These are phyloP conservation scores for Aspergillus fischeri DNA, from an alignment of 2,329 filamentous ascomycete species.

Conservation along the genomic window DNA sequence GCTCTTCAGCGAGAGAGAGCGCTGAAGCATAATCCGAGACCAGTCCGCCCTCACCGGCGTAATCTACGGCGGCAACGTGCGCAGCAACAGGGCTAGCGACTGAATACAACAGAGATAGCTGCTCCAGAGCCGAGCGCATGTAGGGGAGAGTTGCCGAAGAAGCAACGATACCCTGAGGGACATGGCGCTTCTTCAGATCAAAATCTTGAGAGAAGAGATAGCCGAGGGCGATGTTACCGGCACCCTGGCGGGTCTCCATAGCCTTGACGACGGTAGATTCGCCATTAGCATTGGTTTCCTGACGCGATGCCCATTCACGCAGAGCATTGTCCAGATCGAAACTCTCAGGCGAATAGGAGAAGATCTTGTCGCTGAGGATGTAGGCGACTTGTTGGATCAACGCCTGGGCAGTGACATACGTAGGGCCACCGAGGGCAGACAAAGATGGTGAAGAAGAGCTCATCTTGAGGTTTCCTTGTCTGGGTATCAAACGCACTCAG, in stretches of 20 bases:
- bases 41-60: slow-evolving; percentile 65
- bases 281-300: slow-evolving; percentile 76
- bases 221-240: slow-evolving; percentile 84
- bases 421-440: slow-evolving; percentile 71
- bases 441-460: slow-evolving; percentile 41
- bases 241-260: slow-evolving; percentile 83
- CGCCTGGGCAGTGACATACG: slow-evolving; percentile 88
- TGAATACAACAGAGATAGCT: slow-evolving; percentile 85
- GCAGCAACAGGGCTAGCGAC: slow-evolving; percentile 90
- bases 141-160: slow-evolving; percentile 77
- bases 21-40: slow-evolving; percentile 83
- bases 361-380: slow-evolving; percentile 92
- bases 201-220: slow-evolving; percentile 99
- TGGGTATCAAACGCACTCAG: slow-evolving; percentile 19
- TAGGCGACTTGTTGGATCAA: slow-evolving; percentile 96
- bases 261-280: slow-evolving; percentile 72
- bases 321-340: slow-evolving; percentile 86
- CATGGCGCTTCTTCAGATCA: slow-evolving; percentile 81
- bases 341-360: slow-evolving; percentile 89
- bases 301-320: slow-evolving; percentile 67
- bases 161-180: slow-evolving; percentile 86
- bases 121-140: slow-evolving; percentile 79
- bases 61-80: slow-evolving; percentile 88
- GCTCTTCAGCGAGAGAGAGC: slow-evolving; percentile 77
- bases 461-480: slow-evolving; percentile 28